Base-by-base conservation (phyloP, 1,284 basidiomycete genomes). In the Ustilago bromivora region DNA sequence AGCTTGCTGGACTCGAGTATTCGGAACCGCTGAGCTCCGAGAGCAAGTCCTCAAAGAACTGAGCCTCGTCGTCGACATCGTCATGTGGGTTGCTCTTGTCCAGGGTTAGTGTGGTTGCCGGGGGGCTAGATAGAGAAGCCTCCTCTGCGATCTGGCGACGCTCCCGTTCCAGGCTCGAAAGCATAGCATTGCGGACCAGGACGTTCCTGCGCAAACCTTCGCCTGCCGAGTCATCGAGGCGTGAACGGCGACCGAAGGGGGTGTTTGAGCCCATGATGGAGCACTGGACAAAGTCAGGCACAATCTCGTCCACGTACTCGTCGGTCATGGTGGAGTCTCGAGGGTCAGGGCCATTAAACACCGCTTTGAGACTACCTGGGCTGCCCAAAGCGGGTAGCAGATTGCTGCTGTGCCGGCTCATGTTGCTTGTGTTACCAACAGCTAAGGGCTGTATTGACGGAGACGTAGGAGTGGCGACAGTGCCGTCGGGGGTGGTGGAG, bases 141-240 rank as follows among this genome's bases (percentile, higher is more conserved):
- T 69, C 74, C 6, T 55, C 52, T 9, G 67, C 57, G 34, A 62
- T 28, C 53, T 72, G 70, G 12, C 70, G 71, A 5, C 71, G 57
- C 52, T 71, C 72, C n/a, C 68, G 61, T 52, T 78, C 76, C n/a
- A 79, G 52, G 56, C 73, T 79, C 28, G 77, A 70, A 2, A 79
- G 68, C 74, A 79, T 77, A 12, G 78, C 74, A 36, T 79, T 79
- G 38, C 78, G 74, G 6, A 79, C 47, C 3, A 79, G 66, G 11
- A 79, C 74, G 43, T 67, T 74, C 49, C 78, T 59, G 8, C 78
- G 71, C 7, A 79, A 71, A 1, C 78, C 74, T 35, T 76, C 78
- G 13, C 78, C 78, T 1, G 78, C 78, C 4, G 78, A 77, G 10
- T 71, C 74, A 47, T 79, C 78, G 13, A 78, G 69, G 40, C 71